A percentile compares a stretch with the other conserved stretches of the same genome.
phyloP scores from a whole-genome alignment of 2,329 filamentous ascomycete genomes.

The Amphichorda felina region DNA sequence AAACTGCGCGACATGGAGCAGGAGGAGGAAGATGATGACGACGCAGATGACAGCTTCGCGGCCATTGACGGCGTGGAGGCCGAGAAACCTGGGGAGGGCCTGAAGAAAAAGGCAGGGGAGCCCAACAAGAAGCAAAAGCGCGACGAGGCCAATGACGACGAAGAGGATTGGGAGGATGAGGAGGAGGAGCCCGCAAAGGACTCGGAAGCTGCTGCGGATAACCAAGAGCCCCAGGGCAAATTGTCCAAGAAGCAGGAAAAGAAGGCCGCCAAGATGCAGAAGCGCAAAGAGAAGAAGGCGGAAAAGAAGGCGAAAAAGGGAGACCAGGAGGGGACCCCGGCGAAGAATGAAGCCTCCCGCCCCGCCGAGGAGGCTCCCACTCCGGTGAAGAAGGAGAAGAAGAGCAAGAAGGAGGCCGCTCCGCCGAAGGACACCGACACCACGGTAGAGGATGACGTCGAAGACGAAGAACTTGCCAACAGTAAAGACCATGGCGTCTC shows the following conservation, averaged over 20 bases:
- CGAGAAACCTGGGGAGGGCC: conserved; percentile 52
- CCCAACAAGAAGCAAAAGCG: conserved; percentile 39
- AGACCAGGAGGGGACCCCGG: conserved; percentile 10
- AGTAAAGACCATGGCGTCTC: conserved; percentile 12
- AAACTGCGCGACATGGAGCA: conserved; percentile 57
- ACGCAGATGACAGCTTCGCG: conserved; percentile 27
- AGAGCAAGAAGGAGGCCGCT: not conserved
- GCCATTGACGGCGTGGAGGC: conserved; percentile 40
- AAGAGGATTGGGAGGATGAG: conserved; percentile 9
- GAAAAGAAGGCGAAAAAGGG: conserved; percentile 29
- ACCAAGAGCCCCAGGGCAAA: not conserved
- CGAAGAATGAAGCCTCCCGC: conserved; percentile 26
- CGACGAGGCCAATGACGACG: conserved; percentile 13
- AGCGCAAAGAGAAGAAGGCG: conserved; percentile 31
- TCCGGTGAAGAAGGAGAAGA: conserved; percentile 2
- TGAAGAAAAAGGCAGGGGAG: conserved; percentile 30
- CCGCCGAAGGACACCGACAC: not conserved
- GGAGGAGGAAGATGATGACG: conserved; percentile 30
- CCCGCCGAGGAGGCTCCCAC: conserved; percentile 4
- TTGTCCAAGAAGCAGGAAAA: conserved; percentile 37
- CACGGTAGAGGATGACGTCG: not conserved
- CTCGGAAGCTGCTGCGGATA: not conserved
- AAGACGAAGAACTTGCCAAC: conserved; percentile 2
- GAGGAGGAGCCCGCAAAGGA: not conserved
- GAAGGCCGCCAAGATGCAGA: conserved; percentile 11